A percentile compares a stretch with the other conserved stretches of the same genome.
Evolutionary conservation across 2,329 filamentous ascomycete species (phyloP).

Genomic region (Cytospora leucostoma): DNA sequence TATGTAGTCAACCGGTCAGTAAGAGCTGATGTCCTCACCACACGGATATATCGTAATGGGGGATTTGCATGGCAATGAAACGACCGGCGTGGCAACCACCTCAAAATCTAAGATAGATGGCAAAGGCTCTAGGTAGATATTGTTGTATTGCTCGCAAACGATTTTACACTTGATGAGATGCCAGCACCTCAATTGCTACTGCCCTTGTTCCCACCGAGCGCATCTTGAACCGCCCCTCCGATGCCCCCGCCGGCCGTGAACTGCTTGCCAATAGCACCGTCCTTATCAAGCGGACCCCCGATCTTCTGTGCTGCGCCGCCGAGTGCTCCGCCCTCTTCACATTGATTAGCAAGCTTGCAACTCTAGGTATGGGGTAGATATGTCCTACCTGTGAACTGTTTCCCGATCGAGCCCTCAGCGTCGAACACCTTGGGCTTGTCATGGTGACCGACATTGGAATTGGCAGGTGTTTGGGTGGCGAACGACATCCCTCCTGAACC

Average conservation of each 20-base stretch:
- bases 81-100: no score
- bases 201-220: conserved; percentile 42
- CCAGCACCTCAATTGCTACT: conserved; percentile 17
- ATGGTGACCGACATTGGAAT: conserved; percentile 28
- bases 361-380: not conserved
- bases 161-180: no score
- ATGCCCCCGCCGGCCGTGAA: conserved; percentile 56
- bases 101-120: no score
- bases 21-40: not conserved
- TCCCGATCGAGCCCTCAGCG: conserved; percentile 52
- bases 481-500: conserved; percentile 26
- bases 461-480: conserved; percentile 31
- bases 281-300: conserved; percentile 52
- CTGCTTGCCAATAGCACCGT: conserved; percentile 56
- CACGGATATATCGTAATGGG: no score
- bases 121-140: no score
- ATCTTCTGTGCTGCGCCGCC: conserved; percentile 53
- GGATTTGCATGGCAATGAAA: no score
- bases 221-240: conserved; percentile 53
- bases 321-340: conserved; percentile 47
- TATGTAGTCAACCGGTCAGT: not conserved
- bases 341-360: not conserved
- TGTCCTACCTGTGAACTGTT: conserved; percentile 53
- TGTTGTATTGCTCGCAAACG: not conserved
- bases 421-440: conserved; percentile 48